Evolutionary conservation across 164 flowering plant genomes (phyloP).

Genomic region (Berberis thunbergii): DNA sequence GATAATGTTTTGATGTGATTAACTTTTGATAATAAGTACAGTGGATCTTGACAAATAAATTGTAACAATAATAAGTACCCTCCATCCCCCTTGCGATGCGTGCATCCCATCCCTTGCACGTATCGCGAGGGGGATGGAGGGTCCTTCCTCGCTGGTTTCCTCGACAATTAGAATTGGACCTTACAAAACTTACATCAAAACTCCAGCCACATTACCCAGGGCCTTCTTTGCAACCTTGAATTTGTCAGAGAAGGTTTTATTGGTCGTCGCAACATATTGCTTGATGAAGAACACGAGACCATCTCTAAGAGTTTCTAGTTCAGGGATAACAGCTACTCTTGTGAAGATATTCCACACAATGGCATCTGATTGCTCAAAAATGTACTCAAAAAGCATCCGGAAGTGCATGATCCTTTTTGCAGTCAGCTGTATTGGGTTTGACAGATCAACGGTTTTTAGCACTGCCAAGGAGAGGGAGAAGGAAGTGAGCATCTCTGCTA

Average conservation of each 20-base stretch:
- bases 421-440: slow-evolving; percentile 39
- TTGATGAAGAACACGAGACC: slow-evolving; percentile 61
- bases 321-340: slow-evolving; percentile 62
- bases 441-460: slow-evolving; percentile 52
- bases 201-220: slow-evolving; percentile 47
- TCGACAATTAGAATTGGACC: too few relatives aligned
- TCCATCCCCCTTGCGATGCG: too few relatives aligned
- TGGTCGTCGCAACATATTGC: slow-evolving; percentile 38
- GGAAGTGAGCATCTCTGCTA: slow-evolving; percentile 61
- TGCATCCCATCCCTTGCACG: too few relatives aligned
- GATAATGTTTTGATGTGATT: background rate
- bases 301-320: slow-evolving; percentile 54
- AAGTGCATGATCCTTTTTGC: slow-evolving; percentile 81
- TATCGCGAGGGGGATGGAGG: too few relatives aligned
- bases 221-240: slow-evolving; percentile 74
- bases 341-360: slow-evolving; percentile 79
- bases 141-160: too few relatives aligned
- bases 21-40: too few relatives aligned
- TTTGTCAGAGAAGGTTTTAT: slow-evolving; percentile 19
- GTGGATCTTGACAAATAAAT: too few relatives aligned
- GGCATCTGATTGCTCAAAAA: slow-evolving; percentile 58
- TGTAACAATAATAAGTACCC: too few relatives aligned
- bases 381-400: slow-evolving; percentile 64
- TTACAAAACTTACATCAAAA: slow-evolving; percentile 41
- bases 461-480: slow-evolving; percentile 71